Evolutionary conservation across 176 grass and related monocot species (phyloP), one percentile per base, ranked within the genome.

Genomic region (Hyparrhenia diplandra): DNA sequence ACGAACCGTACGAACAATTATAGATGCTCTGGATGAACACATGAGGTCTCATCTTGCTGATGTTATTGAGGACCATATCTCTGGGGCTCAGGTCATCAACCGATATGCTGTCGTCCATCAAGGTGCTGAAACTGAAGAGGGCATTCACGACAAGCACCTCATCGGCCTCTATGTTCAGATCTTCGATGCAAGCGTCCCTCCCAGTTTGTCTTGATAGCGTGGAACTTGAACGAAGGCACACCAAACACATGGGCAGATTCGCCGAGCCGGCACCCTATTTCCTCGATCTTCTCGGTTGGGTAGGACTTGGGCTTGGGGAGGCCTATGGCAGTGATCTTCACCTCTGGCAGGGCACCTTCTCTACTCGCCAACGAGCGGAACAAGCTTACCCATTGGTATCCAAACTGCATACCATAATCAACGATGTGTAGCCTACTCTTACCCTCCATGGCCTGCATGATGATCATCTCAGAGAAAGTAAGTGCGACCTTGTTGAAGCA

Each of bases 121-220:
- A n/a, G 39, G 6, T 81, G 42, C 29, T 51, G 39, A 91, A 51
- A 34, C 46, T 36, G 2, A 13, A 67, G 3, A 81, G 55, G 46
- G 73, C 61, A 11, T 59, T 67, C 11, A 91, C 85, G 0, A 91
- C 72, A 5, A 91, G 75, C 63, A 91, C 76, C 62, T 91, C 89
- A 21, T 87, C 57, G 2, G 34, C 28, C 4, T 84, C 45, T 21
- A 36, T 65, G 5, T 67, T 29, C 57, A 87, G 43, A 67, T 91
- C 57, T 16, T 65, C 57, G 5, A 18, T 66, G 13, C 25, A n/a
- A 16, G 86, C 28, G 0, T 75, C n/a, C 60, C 30, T 90, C 88
- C 79, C 80, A 32, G 18, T 75, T 79, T 9, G 47, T 47, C 1
- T 31, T 62, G 5, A 90, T 64, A 6, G 13, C 11, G 16, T 64